These are phyloP conservation scores for Pharus latifolius DNA, from an alignment of 176 grass and related monocot species.

Conservation along the genomic window DNA sequence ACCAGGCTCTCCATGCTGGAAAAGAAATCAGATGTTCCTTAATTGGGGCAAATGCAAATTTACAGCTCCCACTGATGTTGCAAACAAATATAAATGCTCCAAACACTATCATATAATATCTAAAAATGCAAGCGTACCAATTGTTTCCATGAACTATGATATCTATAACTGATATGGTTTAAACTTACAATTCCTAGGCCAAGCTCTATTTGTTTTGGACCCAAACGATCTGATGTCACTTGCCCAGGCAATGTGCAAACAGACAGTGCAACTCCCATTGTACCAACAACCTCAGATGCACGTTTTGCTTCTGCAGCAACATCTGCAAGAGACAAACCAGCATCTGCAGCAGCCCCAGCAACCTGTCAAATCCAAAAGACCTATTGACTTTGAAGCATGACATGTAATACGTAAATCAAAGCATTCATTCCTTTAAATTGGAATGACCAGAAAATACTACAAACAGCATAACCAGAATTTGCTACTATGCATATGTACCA, in stretches of 20 bases:
- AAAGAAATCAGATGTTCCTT: conserved; percentile 12
- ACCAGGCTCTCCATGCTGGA: conserved; percentile 96
- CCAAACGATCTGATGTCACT: conserved; percentile 89
- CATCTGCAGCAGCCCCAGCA: conserved; percentile 94
- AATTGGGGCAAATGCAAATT: background rate
- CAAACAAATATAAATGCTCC: conserved; percentile 19
- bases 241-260: conserved; percentile 96
- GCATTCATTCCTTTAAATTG: background rate
- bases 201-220: conserved; percentile 88
- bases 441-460: background rate
- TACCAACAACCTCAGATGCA: conserved; percentile 88
- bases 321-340: conserved; percentile 83
- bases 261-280: conserved; percentile 97
- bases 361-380: conserved; percentile 47
- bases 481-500: background rate
- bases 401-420: background rate
- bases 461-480: background rate
- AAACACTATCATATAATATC: conserved; percentile 6
- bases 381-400: background rate
- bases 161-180: conserved; percentile 2
- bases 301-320: conserved; percentile 89
- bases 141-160: background rate
- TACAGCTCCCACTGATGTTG: background rate
- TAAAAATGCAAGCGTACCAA: conserved; percentile 4
- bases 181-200: conserved; percentile 99